phyloP scores from a whole-genome alignment of 768 basidiomycete genomes.

The Mycena maculata region DNA sequence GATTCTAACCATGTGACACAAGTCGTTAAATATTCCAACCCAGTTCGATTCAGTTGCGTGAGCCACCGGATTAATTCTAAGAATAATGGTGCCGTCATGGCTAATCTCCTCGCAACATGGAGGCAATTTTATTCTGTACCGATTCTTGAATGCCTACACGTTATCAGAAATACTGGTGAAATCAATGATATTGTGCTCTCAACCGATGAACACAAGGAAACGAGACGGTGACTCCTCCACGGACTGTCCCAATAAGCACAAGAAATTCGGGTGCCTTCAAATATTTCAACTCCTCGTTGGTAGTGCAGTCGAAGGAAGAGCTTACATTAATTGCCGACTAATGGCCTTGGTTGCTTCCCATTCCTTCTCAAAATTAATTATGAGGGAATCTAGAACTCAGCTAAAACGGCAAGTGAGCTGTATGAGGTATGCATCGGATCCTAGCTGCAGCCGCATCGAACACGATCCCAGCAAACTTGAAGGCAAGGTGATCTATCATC shows the following conservation, averaged over 20 bases:
- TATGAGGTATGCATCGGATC: too few species aligned
- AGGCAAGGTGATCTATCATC: too few species aligned
- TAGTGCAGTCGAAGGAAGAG: too few species aligned
- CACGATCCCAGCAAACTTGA: too few species aligned
- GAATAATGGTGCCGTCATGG: not conserved
- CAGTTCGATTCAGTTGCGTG: not conserved
- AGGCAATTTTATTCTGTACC: not conserved
- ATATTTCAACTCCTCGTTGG: too few species aligned
- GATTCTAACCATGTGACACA: not conserved
- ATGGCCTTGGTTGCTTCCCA: not conserved
- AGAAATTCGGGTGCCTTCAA: constrained; percentile 4
- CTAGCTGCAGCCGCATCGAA: too few species aligned
- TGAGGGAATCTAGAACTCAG: not conserved
- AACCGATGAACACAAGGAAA: not conserved
- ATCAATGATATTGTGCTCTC: not conserved
- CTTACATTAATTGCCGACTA: not conserved
- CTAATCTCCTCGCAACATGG: not conserved
- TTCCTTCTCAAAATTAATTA: not conserved
- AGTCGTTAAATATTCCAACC: not conserved
- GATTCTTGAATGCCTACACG: not conserved
- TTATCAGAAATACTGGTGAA: not conserved
- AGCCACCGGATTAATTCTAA: not conserved
- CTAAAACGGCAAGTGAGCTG: too few species aligned
- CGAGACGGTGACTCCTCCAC: not conserved
- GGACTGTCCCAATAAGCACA: not conserved